Conservation (phyloP, 176 grass and related monocot species). For the Pontederia paniculata region DNA sequence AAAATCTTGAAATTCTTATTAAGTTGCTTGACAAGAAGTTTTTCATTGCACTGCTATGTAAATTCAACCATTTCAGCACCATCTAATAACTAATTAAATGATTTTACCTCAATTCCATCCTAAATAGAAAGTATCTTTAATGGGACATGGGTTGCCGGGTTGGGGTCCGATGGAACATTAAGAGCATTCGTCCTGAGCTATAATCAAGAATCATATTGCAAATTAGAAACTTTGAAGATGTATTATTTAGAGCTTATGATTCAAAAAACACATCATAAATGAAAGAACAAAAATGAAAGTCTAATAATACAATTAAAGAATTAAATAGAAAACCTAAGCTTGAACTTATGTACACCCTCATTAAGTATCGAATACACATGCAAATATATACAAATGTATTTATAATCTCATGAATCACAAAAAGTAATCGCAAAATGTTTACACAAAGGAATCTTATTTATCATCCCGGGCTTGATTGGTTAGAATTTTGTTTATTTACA, state of each 20-base stretch:
- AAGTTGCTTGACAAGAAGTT: constrained; percentile 90
- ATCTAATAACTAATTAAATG: constrained; percentile 77
- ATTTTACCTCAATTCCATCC: constrained; percentile 80
- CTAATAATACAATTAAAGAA: neutral
- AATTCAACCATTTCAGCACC: constrained; percentile 92
- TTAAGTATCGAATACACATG: constrained; percentile 83
- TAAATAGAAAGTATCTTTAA: constrained; percentile 94
- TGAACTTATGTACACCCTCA: constrained; percentile 96
- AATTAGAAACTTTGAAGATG: neutral
- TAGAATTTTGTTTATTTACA: constrained; percentile 88
- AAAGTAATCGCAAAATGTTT: neutral
- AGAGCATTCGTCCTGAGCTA: constrained; percentile 95
- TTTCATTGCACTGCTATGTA: constrained; percentile 70
- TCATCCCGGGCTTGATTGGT: constrained; percentile 80
- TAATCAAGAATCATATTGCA: constrained; percentile 1
- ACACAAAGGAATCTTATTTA: constrained; percentile 27
- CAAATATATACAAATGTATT: constrained; percentile 20
- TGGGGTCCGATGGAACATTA: constrained; percentile 71
- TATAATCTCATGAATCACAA: constrained; percentile 7
- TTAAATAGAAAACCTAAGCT: constrained; percentile 45
- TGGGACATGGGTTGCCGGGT: constrained; percentile 82
- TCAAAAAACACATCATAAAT: no score
- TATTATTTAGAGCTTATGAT: neutral
- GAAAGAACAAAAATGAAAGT: no score
- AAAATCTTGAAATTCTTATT: constrained; percentile 86